phyloP scores from a whole-genome alignment of 2,329 filamentous ascomycete genomes.

The Mycosphaerella arachidis region DNA sequence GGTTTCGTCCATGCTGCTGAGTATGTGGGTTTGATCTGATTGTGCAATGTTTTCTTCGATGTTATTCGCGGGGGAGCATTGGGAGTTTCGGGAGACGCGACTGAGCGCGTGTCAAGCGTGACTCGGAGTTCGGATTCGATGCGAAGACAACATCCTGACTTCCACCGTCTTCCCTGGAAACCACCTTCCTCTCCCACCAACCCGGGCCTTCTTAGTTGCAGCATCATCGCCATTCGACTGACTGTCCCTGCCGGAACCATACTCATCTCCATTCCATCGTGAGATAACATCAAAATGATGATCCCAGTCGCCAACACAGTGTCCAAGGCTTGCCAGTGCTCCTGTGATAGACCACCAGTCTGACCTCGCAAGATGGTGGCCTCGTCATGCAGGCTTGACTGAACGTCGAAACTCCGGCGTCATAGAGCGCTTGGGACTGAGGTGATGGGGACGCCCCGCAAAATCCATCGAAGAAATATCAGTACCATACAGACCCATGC shows the following conservation, averaged over 20 bases:
- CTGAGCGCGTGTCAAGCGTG: not conserved
- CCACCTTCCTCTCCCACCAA: not conserved
- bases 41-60: not conserved
- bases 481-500: too few relatives aligned
- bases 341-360: too few relatives aligned
- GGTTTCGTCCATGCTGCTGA: constrained; percentile 27
- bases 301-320: too few relatives aligned
- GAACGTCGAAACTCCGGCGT: not conserved
- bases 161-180: not conserved
- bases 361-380: too few relatives aligned
- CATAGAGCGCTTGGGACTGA: not conserved
- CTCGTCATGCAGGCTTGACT: not conserved
- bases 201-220: not conserved
- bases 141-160: not conserved
- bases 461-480: too few relatives aligned
- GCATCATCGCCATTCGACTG: not conserved
- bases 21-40: not conserved
- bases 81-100: not conserved
- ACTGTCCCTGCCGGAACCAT: not conserved
- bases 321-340: too few relatives aligned
- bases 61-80: not conserved
- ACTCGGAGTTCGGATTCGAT: not conserved
- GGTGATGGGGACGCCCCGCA: not conserved
- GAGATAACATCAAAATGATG: too few relatives aligned
- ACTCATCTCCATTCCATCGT: too few relatives aligned